phyloP scores from a whole-genome alignment of 2,329 filamentous ascomycete species.

The Knufia petricola region DNA sequence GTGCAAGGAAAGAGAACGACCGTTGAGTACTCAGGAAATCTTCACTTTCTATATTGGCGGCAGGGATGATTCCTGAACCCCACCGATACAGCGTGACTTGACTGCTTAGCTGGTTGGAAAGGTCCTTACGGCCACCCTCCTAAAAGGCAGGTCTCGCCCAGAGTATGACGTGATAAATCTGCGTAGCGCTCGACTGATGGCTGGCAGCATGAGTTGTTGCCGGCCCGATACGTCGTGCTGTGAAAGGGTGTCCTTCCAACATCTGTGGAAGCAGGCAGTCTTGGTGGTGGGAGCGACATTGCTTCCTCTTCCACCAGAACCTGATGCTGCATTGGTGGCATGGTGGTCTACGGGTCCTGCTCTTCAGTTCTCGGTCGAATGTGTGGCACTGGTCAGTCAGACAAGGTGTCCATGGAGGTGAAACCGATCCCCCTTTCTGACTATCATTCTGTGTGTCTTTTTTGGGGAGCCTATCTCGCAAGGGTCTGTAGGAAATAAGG shows the following conservation, averaged over 20 bases:
- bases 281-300: slow-evolving; percentile 2
- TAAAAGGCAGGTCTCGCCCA: too few relatives aligned
- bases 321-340: slow-evolving; percentile 1
- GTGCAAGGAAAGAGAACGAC: too few relatives aligned
- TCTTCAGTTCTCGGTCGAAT: slow-evolving; percentile 2
- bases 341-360: slow-evolving; percentile 3
- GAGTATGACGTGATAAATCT: too few relatives aligned
- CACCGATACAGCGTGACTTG: not conserved
- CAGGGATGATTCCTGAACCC: not conserved
- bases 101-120: slow-evolving; percentile 1
- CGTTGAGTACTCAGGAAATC: not conserved
- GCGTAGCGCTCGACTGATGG: too few relatives aligned
- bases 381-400: slow-evolving; percentile 1
- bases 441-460: slow-evolving; percentile 4
- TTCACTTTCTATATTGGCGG: slow-evolving; percentile 1
- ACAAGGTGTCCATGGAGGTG: slow-evolving; percentile 2
- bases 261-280: slow-evolving; percentile 2
- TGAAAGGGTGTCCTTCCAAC: slow-evolving; percentile 3
- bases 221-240: slow-evolving; percentile 2
- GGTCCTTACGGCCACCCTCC: slow-evolving; percentile 1
- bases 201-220: too few relatives aligned
- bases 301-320: slow-evolving; percentile 3
- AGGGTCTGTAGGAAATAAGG: slow-evolving; percentile 2
- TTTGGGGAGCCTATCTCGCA: slow-evolving; percentile 3
- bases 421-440: not conserved